Evolutionary conservation across 1,284 basidiomycete species (phyloP), one percentile per base, ranked within the genome.

Genomic region (Heterobasidion occidentale): DNA sequence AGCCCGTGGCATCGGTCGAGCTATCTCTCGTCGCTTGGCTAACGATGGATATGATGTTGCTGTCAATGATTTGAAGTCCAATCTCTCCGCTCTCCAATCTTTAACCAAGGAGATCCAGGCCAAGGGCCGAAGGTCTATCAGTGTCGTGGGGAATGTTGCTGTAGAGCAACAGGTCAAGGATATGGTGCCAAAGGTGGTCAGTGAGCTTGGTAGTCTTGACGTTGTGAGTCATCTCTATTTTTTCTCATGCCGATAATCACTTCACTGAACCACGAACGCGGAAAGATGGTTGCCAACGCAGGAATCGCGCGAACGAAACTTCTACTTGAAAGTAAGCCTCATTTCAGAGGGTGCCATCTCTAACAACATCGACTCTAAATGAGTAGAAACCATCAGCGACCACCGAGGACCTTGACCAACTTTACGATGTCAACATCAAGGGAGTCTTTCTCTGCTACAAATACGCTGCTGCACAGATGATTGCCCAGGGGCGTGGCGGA

Each of bases 141-240:
- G 34, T 14, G 12, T 51, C 15, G 33, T n/a, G 12, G 50, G 19
- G 15, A 48, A 57, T 17, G 56, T 57, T 5, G 8, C 56, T 15
- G 20, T 12, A 7, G 56, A 57, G 19, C 59, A 66, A 9, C 64
- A 72, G 20, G 75, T 77, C 3, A 64, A 69, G 57, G 62, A 52
- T 2, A 67, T 75, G 64, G 61, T 77, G 4, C 58, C 67, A 15
- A 59, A 57, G 7, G 58, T 63, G 2, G 70, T 73, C 1, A 47
- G 62, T 48, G 53, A 62, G 9, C 60, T 74, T 33, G 76, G 74
- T 1, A 61, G 66, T 11, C 60, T 76, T 9, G 69, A 75, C 54
- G 69, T 75, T 50, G 73, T 75, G 56, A 56, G 70, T 63, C 17
- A 9, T 11, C 27, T 2, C 33, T 17, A 11, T 35, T 14, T 6